Evolutionary conservation across 805 yeast genomes (phyloP), one percentile per base, ranked within the genome.

Genomic region (Yarrowia sp.): DNA sequence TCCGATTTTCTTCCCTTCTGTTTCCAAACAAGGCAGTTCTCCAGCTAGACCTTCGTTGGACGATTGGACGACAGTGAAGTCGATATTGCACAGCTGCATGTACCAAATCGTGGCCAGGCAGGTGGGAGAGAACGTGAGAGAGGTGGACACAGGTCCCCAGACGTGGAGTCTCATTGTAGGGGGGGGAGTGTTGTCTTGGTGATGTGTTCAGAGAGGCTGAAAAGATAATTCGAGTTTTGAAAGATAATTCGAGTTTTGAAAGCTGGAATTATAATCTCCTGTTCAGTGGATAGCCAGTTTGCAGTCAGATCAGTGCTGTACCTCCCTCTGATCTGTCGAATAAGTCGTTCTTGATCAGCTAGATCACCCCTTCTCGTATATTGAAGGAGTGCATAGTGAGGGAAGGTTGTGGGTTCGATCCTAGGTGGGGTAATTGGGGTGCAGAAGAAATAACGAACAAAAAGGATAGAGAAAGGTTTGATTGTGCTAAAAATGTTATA

Each of bases 91-190:
- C 8, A 50, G 40, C 5, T 67, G 38, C n/a, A 73, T 66, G 36
- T 71, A 70, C 75, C 75, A 75, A 12, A 67, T 50, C 8, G 72
- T 70, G 3, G 77, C 78, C 10, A 75, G 70, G 35, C 76, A 75
- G 14, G 72, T 71, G 5, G 78, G 71, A 16, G 76, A 75, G 15
- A 75, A 71, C 12, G 75, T 68, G 8, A 69, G 70, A 1, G 70
- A 55, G 10, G 70, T 68, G 12, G 56, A 65, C 0, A 74, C 50
- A 12, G 74, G 71, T 22, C 72, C 70, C 74, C 75, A 74, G 11
- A 75, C 72, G 58, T 76, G 78, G 22, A 67, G 52, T 5, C 46
- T 5, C 53, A 56, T 32, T 1, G n/a, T 19, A 2, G 4, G n/a
- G n/a, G n/a, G 63, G 15, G 15, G 38, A 26, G 38, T 36, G 19